Evolutionary conservation across 108 stramenopile species (phyloP), one percentile per base, ranked within the genome.

Genomic region (Epithemia pelagica): DNA sequence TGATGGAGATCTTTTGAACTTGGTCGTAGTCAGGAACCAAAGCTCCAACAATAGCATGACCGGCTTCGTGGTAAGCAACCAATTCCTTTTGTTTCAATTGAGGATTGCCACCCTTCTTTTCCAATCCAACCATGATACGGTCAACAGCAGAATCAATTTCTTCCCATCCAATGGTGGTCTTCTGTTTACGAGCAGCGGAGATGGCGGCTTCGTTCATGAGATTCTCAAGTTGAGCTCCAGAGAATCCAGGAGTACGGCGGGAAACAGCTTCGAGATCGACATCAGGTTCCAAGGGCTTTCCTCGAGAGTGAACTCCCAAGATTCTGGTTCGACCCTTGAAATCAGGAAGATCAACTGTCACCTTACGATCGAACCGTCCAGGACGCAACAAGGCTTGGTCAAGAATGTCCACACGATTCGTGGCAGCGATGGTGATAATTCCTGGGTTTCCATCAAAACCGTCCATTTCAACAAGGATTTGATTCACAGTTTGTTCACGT

Each of bases 191-290:
- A 28, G 89, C 97, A 67, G 88, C 96, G 64, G 87, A 74, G 60
- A 99, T 84, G 33, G 99, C 99, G 46, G 98, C 99, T 76, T 95
- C 87, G 82, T 99, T 99, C 77, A 99, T 86, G 52, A 99, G 72
- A 79, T 98, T 98, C 79, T 91, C 92, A 52, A 99, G 76, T 69
- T 96, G 87, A 7, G 99, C 99, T 33, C 99, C 99, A 30, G 83
- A 88, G 82, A 96, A 95, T 52, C 99, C 99, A 51, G 97, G 97
- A 7, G 99, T 99, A 67, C 97, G 82, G 28, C 94, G 67, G 55
- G 84, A 83, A 27, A 99, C 82, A 31, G 90, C 87, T 54, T 89
- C 88, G 24, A 97, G 77, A 73, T 98, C 95, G 32, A 97, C 96
- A 81, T 95, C 91, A 0, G 79, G 77, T 70, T 94, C 97, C 1